Evolutionary conservation across 1,284 basidiomycete species (phyloP), one percentile per base, ranked within the genome.

Genomic region (Puccinia triticina): DNA sequence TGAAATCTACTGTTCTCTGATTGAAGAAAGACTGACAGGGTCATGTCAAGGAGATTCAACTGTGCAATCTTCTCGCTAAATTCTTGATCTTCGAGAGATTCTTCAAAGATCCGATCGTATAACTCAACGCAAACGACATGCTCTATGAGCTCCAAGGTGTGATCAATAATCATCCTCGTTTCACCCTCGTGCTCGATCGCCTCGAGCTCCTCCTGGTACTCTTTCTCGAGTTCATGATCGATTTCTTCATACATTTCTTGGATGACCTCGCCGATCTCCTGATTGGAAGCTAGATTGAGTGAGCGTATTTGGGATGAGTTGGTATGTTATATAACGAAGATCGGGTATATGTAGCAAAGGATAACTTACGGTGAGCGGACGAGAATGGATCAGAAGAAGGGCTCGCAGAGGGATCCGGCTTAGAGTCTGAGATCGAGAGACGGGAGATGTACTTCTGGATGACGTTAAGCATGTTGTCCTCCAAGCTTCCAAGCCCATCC

Each of bases 81-180:
- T 74, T 66, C 48, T 55, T 82, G n/a, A 69, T 82, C 80, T 50
- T 75, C 34, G 12, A 8, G 26, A 57, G 26, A 40, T 14, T 66
- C 29, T 26, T 74, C 73, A 82, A 75, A 82, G n/a, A 82, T 43
- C 26, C 80, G 71, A 40, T 82, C 72, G 55, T 82, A 82, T 18
- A 82, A 57, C 55, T 82, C 80, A 16, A 64, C 61, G 43, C 72
- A 82, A 3, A 82, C 29, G 14, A 75, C 72, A 37, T 82, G 72
- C 43, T 82, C 80, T n/a, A 82, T 59, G 34, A 82, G 75, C 32
- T 82, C 80, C 18, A 82, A 57, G 34, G 71, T 76, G 26, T 82
- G 80, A 43, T 82, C 80, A 32, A 82, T 73, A 14, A 82, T 82
- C 61, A 75, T 34, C 26, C 34, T 34, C 12, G 37, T 64, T 37